Evolutionary conservation across 768 basidiomycete genomes (phyloP), one percentile per base, ranked within the genome.

Genomic region (Rhizopogon vesiculosus): DNA sequence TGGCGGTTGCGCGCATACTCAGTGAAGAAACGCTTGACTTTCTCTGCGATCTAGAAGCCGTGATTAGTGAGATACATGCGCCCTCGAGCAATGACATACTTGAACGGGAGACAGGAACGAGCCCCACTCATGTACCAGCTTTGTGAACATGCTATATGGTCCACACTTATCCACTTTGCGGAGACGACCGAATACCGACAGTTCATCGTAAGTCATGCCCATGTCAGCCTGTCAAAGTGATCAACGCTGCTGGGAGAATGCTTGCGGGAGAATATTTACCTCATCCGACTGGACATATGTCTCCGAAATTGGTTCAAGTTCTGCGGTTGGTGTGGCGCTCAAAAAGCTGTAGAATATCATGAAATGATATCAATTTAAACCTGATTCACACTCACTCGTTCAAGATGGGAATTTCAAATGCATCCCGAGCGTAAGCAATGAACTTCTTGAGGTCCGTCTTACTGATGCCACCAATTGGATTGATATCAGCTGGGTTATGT

Each of bases 131-230:
- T 93, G 89, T 1, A 93, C 78, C 42, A 99, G 78, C 73, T 98
- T 98, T 35, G 92, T 95, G 67, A 96, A 99, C 77, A 89, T 98
- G 76, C 91, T 91, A 72, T 95, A 98, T 2, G 97, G 96, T 3
- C 97, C 97, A 68, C 93, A 94, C 74, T 98, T 98, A 64, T 97
- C 94, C 41, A 96, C 83, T 72, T 99, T 98, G 51, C 97, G 84
- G 25, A 99, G 78, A 29, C 95, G 79, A 25, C 96, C 97, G 62
- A 94, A 96, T 18, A 93, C 83, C 10, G 93, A 95, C 18, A 99
- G 78, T 62, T 98, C 97, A 62, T 98, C 90, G 66, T 98, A 98
- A 0, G 96, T 97, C 97, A 98, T 98, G 8, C 96, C 96, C 96
- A 98, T 98, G 64, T 98, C 96, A 16, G 83, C 93, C 92, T 93